A percentile compares a stretch with the other conserved stretches of the same genome.
phyloP scores from a whole-genome alignment of 208 protist genomes.

The Leishmania arabica region DNA sequence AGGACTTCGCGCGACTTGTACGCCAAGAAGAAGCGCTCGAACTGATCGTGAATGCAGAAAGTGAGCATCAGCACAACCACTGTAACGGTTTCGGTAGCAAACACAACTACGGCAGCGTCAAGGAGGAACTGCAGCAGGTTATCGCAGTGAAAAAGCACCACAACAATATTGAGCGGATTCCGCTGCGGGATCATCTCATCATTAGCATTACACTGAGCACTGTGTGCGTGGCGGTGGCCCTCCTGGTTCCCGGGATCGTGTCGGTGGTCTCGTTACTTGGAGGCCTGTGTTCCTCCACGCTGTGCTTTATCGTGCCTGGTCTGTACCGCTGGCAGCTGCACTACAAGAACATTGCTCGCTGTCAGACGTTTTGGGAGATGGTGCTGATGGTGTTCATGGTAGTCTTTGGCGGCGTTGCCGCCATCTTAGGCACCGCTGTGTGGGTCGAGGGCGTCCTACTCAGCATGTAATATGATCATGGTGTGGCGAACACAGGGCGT shows the following conservation, averaged over 20 bases:
- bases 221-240: constrained; percentile 47
- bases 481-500: background rate
- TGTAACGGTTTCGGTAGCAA: background rate
- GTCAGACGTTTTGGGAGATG: constrained; percentile 25
- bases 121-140: constrained; percentile 26
- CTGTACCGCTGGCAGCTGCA: constrained; percentile 69
- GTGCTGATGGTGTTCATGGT: constrained; percentile 48
- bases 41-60: constrained; percentile 2
- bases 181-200: constrained; percentile 57
- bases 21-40: constrained; percentile 46
- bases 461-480: background rate
- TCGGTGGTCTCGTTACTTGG: constrained; percentile 62
- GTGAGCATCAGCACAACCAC: constrained; percentile 1
- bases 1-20: constrained; percentile 45
- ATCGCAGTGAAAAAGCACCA: constrained; percentile 39
- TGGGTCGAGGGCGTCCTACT: constrained; percentile 32
- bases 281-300: constrained; percentile 57
- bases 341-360: constrained; percentile 30
- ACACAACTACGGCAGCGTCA: constrained; percentile 13
- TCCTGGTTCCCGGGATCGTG: constrained; percentile 61
- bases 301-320: constrained; percentile 69
- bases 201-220: constrained; percentile 61
- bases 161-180: constrained; percentile 48
- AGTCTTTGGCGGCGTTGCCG: constrained; percentile 38
- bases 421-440: constrained; percentile 46